Evolutionary conservation across 768 basidiomycete genomes (phyloP), one percentile per base, ranked within the genome.

Genomic region (Trametes meyenii): DNA sequence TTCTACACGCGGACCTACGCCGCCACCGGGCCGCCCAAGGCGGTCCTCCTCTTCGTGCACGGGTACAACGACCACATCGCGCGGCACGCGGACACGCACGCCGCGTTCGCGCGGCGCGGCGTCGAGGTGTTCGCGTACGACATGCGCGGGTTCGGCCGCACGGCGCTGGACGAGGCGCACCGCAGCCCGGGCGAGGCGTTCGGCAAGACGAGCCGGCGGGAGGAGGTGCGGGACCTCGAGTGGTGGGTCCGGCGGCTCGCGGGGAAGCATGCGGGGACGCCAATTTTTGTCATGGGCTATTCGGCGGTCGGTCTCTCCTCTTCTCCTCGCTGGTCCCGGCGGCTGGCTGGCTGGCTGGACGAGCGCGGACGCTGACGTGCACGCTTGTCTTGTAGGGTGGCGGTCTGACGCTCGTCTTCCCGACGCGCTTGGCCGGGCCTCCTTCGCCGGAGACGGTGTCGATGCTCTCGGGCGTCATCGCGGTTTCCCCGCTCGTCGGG

Each of bases 121-220:
- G 77, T 92, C 58, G 80, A 80, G 19, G 78, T 91, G 38, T 90
- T 91, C 65, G 74, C 88, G 0, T 87, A 81, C 66, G 90, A 92
- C 76, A 86, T 89, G 72, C 85, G 91, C 50, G 90, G 90, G 0
- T 92, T 86, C 64, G 91, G 91, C 1, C 77, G 81, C 56, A 92
- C 90, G 1, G 88, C 83, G 1, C 77, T 79, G 60, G 89, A 91
- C 69, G 72, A 70, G 21, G 73, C 76, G 57, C 71, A 81, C 64
- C 83, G 79, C 72, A 84, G 83, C 72, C 82, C 80, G 62, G 69
- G 70, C 46, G 84, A 83, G 61, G 65, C 78, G 5, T 90, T 86
- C 67, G 88, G 79, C 0, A 84, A 85, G 76, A 89, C 88, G 5
- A 81, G 80, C 57, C 74, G 76, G 70, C 81, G 76, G 42, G 78